These are phyloP conservation scores for Penicillium sp. DNA, from an alignment of 2,329 filamentous ascomycete species.

Conservation along the genomic window DNA sequence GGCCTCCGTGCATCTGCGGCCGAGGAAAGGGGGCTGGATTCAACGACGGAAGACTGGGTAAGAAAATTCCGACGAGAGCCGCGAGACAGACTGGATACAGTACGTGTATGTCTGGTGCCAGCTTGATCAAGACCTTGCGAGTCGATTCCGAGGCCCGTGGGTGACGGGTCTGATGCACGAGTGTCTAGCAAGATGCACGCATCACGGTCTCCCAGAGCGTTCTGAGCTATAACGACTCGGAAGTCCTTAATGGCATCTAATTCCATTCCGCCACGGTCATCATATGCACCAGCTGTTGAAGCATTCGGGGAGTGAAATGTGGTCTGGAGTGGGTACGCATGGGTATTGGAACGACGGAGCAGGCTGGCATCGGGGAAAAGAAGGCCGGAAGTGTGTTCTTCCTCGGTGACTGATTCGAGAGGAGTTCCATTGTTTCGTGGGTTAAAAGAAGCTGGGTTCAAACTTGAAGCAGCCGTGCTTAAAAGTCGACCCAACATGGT, in stretches of 20 bases:
- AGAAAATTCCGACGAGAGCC: constrained; percentile 34
- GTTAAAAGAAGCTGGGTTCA: constrained; percentile 43
- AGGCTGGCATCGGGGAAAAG: constrained; percentile 48
- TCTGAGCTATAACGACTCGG: constrained; percentile 49
- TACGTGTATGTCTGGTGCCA: constrained; percentile 35
- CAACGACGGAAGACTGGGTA: constrained; percentile 35
- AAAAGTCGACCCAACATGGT: constrained; percentile 46
- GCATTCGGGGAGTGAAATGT: constrained; percentile 45
- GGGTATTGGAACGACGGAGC: constrained; percentile 41
- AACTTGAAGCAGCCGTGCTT: constrained; percentile 44
- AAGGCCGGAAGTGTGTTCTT: constrained; percentile 50
- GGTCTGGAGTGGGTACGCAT: constrained; percentile 43
- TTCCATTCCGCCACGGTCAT: constrained; percentile 49
- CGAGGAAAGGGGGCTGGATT: constrained; percentile 34
- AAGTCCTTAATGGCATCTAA: constrained; percentile 47
- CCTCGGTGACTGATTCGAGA: constrained; percentile 50
- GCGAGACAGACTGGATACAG: constrained; percentile 39
- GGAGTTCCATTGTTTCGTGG: constrained; percentile 36
- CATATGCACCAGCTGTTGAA: constrained; percentile 44
- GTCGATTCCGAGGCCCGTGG: constrained; percentile 38
- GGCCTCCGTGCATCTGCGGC: constrained; percentile 34
- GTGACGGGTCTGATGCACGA: constrained; percentile 29
- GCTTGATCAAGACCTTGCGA: constrained; percentile 32
- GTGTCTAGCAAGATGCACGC: constrained; percentile 49
- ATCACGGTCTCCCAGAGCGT: constrained; percentile 49